Conservation (phyloP, 345 rosid genomes). For the Populus davidiana region DNA sequence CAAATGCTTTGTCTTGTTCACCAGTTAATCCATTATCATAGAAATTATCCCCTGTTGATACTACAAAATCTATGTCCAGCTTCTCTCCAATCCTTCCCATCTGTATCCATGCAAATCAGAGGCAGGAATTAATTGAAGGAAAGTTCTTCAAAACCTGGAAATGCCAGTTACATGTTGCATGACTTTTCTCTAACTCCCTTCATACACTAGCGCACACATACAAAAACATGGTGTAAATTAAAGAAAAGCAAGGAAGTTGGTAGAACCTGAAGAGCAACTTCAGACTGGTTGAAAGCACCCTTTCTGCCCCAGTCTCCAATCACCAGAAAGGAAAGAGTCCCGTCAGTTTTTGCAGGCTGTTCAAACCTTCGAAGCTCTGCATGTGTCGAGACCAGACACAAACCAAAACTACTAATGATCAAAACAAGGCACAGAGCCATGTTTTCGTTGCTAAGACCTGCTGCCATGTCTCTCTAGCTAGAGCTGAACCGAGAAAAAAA, state of each 20-base stretch:
- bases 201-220: too few relatives aligned
- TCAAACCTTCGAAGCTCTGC: conserved; percentile 54
- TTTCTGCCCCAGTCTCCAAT: conserved; percentile 91
- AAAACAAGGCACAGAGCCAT: background rate
- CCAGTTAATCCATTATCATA: conserved; percentile 67
- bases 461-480: background rate
- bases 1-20: conserved; percentile 48
- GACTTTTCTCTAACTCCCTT: background rate
- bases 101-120: conserved; percentile 25
- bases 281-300: conserved; percentile 63
- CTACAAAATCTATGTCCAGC: conserved; percentile 60
- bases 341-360: conserved; percentile 47
- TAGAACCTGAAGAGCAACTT: conserved; percentile 60
- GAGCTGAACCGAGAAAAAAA: background rate
- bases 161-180: background rate
- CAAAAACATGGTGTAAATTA: background rate
- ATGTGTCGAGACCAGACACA: conserved; percentile 13
- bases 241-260: background rate
- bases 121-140: background rate
- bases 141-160: background rate
- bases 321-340: conserved; percentile 57
- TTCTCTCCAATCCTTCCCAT: conserved; percentile 75
- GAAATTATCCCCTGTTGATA: conserved; percentile 86
- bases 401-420: background rate
- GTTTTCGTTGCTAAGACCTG: background rate